Evolutionary conservation across 768 basidiomycete species (phyloP).

Genomic region (Imleria badia): DNA sequence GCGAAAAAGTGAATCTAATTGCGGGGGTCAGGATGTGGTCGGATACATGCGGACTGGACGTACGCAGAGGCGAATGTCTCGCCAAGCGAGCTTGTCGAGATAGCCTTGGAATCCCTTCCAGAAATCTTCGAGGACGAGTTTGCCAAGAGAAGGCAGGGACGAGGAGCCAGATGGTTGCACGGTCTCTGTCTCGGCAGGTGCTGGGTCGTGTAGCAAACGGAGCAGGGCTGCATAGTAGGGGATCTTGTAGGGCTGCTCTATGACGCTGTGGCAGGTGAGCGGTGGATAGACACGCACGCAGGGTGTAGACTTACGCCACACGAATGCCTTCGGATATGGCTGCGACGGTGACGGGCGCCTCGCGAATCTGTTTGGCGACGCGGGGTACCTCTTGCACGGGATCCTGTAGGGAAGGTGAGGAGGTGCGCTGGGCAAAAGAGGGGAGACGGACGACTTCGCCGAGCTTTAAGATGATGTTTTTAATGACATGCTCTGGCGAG

Average conservation of each 20-base stretch:
- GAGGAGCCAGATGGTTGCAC: slow-evolving; percentile 30
- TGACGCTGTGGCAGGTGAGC: slow-evolving; percentile 51
- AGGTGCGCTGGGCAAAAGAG: too few relatives aligned
- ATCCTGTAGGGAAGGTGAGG: too few relatives aligned
- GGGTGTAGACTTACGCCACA: slow-evolving; percentile 48
- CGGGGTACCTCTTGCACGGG: slow-evolving; percentile 66
- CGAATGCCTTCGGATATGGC: slow-evolving; percentile 73
- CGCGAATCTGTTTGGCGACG: slow-evolving; percentile 63
- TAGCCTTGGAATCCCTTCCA: slow-evolving; percentile 89
- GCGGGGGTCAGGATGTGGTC: slow-evolving; percentile 3
- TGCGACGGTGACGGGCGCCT: slow-evolving; percentile 57
- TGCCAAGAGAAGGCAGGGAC: slow-evolving; percentile 50
- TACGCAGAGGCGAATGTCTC: slow-evolving; percentile 85
- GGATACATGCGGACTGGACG: slow-evolving; percentile 38
- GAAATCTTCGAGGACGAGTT: slow-evolving; percentile 80
- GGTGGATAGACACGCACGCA: not conserved
- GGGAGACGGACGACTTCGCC: slow-evolving; percentile 75
- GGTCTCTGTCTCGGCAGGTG: slow-evolving; percentile 34
- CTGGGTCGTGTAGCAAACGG: slow-evolving; percentile 57
- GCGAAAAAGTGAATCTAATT: slow-evolving; percentile 90
- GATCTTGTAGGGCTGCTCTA: slow-evolving; percentile 93
- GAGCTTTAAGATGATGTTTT: slow-evolving; percentile 63
- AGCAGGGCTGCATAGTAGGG: slow-evolving; percentile 85
- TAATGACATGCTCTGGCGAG: slow-evolving; percentile 71
- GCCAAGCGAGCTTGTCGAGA: slow-evolving; percentile 88